A percentile compares a stretch with the other conserved stretches of the same genome.
Conservation (phyloP, 129 eudicot genomes). For the Pseudognaphalium luteoalbum region DNA sequence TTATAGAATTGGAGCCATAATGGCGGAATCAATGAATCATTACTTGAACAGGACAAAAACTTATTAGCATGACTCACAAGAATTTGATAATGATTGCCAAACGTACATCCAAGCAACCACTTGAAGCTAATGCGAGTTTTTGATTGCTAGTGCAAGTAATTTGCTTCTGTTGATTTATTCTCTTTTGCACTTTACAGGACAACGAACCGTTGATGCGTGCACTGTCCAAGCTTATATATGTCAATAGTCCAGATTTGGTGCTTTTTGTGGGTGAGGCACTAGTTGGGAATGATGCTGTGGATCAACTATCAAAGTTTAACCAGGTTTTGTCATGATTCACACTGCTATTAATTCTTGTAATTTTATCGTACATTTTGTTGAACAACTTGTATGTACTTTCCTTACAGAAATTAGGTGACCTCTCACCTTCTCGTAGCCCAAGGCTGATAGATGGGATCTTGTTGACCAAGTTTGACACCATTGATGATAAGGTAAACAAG, state of each 20-base stretch:
- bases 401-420: conserved; percentile 81
- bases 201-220: conserved; percentile 98
- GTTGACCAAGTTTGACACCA: conserved; percentile 95
- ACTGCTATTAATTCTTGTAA: background rate
- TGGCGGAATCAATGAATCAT: too few relatives aligned
- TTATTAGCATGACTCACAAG: too few relatives aligned
- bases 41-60: too few relatives aligned
- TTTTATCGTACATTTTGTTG: background rate
- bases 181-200: conserved; percentile 58
- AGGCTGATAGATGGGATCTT: conserved; percentile 96
- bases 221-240: conserved; percentile 83
- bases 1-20: too few relatives aligned
- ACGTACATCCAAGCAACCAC: too few relatives aligned
- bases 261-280: conserved; percentile 96
- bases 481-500: conserved; percentile 74
- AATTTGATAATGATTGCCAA: too few relatives aligned
- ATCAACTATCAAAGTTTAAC: conserved; percentile 89
- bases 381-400: background rate
- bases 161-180: too few relatives aligned
- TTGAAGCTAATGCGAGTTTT: too few relatives aligned
- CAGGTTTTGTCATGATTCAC: conserved; percentile 44
- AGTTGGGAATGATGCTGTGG: conserved; percentile 96
- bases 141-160: too few relatives aligned
- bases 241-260: conserved; percentile 88
- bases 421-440: conserved; percentile 75